Evolutionary conservation across 768 basidiomycete genomes (phyloP).

Genomic region (Mycena metata): DNA sequence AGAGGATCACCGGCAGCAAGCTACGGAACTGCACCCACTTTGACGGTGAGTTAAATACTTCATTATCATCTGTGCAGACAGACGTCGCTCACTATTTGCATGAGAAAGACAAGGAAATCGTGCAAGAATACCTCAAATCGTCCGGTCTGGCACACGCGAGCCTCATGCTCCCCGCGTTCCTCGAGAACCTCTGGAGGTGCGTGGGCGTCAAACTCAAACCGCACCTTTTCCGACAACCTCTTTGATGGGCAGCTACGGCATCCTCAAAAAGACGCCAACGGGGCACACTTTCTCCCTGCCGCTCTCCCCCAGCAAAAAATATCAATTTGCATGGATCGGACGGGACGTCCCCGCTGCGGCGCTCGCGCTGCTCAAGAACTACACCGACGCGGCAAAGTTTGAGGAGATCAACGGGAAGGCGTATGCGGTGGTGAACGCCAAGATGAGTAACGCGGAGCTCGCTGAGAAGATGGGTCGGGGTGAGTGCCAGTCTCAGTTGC

Average conservation of each 20-base stretch:
- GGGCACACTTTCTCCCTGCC: not conserved
- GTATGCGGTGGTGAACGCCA: too few relatives aligned
- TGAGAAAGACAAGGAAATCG: conserved; percentile 2
- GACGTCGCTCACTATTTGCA: too few relatives aligned
- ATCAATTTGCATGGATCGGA: not conserved
- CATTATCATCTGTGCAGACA: too few relatives aligned
- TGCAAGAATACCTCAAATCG: conserved; percentile 1
- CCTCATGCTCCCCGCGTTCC: conserved; percentile 1
- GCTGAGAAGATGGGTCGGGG: not conserved
- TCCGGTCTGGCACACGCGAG: conserved; percentile 12
- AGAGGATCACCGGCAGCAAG: conserved; percentile 3
- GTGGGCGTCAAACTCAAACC: not conserved
- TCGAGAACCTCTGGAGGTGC: conserved; percentile 20
- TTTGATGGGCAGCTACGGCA: not conserved
- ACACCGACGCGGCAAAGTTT: not conserved
- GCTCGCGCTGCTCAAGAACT: conserved; percentile 13
- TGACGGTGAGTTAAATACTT: conserved; percentile 4
- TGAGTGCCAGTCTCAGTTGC: not conserved
- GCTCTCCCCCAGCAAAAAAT: not conserved
- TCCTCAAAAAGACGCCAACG: not conserved
- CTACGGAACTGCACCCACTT: not conserved
- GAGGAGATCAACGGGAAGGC: not conserved
- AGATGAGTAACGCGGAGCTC: too few relatives aligned
- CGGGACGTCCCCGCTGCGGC: not conserved
- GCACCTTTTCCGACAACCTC: too few relatives aligned